Base-by-base conservation (phyloP, 176 grass and related monocot species). In the Echinochloa phyllopogon region DNA sequence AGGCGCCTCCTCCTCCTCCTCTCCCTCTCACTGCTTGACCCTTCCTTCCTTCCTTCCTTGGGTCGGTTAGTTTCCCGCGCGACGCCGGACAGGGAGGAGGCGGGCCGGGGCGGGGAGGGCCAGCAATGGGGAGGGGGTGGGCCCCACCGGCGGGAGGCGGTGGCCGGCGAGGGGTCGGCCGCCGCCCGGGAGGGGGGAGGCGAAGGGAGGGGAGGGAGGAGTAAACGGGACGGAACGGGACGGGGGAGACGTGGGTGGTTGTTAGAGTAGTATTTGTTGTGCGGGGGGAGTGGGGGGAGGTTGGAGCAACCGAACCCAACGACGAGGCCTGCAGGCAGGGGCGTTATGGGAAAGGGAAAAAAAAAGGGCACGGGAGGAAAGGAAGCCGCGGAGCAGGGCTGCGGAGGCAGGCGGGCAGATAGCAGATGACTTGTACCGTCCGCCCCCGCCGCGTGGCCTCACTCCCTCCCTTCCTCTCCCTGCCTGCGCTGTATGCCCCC, bases 301-400 rank as follows among this genome's bases (percentile, higher is more conserved):
- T 8, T 12, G 12, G 61, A n/a, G 29, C 52, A 64, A 52, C 71
- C 71, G 47, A 67, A 41, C 16, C 62, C 29, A 49, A 27, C 42
- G 65, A 41, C 39, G 66, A 39, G 8, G 65, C 11, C 15, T 20
- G 20, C 6, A 6, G 36, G 20, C 2, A 21, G 47, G 69, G 77
- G 82, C 68, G 63, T 77, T 80, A 63, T 88, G 57, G 84, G 86
- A 33, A 84, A n/a, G n/a, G n/a, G n/a, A 92, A 88, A 8, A 13
- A 15, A 33, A 17, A 37, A 11, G 8, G 0, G n/a, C 12, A n/a
- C 23, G 6, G 2, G 10, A n/a, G n/a, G n/a, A n/a, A n/a, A n/a
- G n/a, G n/a, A n/a, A n/a, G 27, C 45, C 24, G 70, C 25, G 10
- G 39, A 11, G 18, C n/a, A 7, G 16, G 29, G 29, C 8, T 21